Percentiles rank a stretch among this genome's conserved stretches.
Conservation (phyloP, 495 filamentous ascomycete species). For the Extremus antarcticus region DNA sequence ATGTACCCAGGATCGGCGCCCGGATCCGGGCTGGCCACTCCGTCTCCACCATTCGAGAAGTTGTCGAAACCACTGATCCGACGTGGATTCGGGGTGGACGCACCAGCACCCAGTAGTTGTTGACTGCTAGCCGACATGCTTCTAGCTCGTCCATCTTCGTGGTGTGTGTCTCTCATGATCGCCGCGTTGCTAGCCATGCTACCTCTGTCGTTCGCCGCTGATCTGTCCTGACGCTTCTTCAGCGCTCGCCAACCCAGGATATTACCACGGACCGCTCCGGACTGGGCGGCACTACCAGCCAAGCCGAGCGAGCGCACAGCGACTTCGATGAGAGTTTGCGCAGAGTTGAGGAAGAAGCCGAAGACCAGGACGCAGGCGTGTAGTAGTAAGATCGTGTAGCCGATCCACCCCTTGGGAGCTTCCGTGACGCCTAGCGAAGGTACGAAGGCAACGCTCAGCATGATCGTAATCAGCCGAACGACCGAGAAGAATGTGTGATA, state of each 20-base stretch:
- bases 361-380: constrained; percentile 83
- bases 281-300: constrained; percentile 13
- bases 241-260: constrained; percentile 18
- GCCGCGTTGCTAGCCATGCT: constrained; percentile 71
- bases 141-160: constrained; percentile 55
- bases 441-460: constrained; percentile 80
- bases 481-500: constrained; percentile 80
- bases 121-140: constrained; percentile 80
- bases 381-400: constrained; percentile 78
- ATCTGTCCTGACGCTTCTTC: constrained; percentile 12
- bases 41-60: constrained; percentile 6
- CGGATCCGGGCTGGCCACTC: neutral
- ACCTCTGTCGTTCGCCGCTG: constrained; percentile 42
- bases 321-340: constrained; percentile 84
- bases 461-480: constrained; percentile 63
- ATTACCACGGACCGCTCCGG: constrained; percentile 14
- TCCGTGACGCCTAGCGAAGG: constrained; percentile 68
- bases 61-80: constrained; percentile 17
- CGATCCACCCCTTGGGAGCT: constrained; percentile 81
- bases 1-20: neutral
- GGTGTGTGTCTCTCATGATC: constrained; percentile 61
- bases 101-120: constrained; percentile 41
- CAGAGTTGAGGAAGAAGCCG: constrained; percentile 84
- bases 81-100: constrained; percentile 1
- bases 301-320: constrained; percentile 38